Evolutionary conservation across 441 rosid species (phyloP), one percentile per base, ranked within the genome.

Genomic region (Gossypium schwendimanii): DNA sequence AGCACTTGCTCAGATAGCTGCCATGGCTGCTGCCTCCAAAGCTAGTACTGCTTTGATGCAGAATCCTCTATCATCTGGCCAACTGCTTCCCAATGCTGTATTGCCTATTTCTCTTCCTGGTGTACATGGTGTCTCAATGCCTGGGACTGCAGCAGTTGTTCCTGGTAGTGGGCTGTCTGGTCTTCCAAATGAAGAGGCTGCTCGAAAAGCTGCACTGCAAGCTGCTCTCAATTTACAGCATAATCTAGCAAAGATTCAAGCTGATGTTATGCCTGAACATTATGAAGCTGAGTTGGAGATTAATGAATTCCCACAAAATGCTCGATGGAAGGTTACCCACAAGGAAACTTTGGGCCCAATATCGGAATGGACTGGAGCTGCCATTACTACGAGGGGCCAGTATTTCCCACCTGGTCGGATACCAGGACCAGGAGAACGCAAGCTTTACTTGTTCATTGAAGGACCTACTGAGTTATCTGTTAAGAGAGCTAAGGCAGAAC

Each of bases 301-400:
- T 31, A 94, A 92, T 77, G 97, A 94, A 77, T 92, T 92, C 31
- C 96, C 97, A 26, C 98, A 92, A 71, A 94, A 92, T 83, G 98
- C 97, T 78, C 88, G 99, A 63, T 92, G 99, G 98, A 92, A 92
- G 86, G 92, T 94, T 70, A 94, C 98, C 17, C 98, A 92, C 86
- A 94, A 94, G 86, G 99, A 94, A 80, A 92, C 99, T 2, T 69
- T 88, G 90, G 94, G 97, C 58, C 98, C 96, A 8, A 91, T 89
- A 77, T 94, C 96, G 7, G 98, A 92, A 15, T 94, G 97, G 96
- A 92, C 92, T n/a, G 97, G 96, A 71, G 98, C 98, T 58, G 98
- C 99, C 63, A 92, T 94, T 77, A 94, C 98, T 49, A 92, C 96
- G 11, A 85, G 97, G 77, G 97, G 97, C 33, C 91, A 92, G 76